Evolutionary conservation across 1,284 basidiomycete genomes (phyloP).

Genomic region (Neolentinus lepideus): DNA sequence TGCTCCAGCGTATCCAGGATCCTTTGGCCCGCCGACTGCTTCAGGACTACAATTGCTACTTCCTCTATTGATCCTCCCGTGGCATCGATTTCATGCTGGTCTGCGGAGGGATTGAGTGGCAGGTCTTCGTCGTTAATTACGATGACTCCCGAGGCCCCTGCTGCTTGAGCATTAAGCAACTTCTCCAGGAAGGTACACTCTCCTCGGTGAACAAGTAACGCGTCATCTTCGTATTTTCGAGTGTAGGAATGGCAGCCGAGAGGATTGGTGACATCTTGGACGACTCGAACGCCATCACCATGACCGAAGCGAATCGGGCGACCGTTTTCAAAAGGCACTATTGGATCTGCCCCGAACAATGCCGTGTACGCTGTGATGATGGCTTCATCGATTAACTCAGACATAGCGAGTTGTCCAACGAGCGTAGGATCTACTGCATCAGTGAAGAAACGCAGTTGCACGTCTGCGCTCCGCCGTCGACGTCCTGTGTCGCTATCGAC

Average conservation of each 20-base stretch:
- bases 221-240: conserved; percentile 36
- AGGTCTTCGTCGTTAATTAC: conserved; percentile 58
- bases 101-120: conserved; percentile 63
- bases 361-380: conserved; percentile 56
- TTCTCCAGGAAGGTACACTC: conserved; percentile 83
- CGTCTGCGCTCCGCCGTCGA: conserved; percentile 30
- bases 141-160: conserved; percentile 69
- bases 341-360: conserved; percentile 64
- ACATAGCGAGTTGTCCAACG: conserved; percentile 30
- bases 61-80: conserved; percentile 47
- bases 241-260: conserved; percentile 56
- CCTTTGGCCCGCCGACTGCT: conserved; percentile 39
- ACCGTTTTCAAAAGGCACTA: conserved; percentile 17
- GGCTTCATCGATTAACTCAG: conserved; percentile 22
- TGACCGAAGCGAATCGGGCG: conserved; percentile 36
- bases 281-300: conserved; percentile 43
- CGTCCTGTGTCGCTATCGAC: conserved; percentile 17
- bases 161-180: conserved; percentile 52
- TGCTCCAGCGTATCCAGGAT: conserved; percentile 48
- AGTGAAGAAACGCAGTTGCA: conserved; percentile 54
- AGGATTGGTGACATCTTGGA: conserved; percentile 39
- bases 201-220: conserved; percentile 59
- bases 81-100: conserved; percentile 43
- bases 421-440: conserved; percentile 39
- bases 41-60: conserved; percentile 54